These are phyloP conservation scores for Pontederia paniculata DNA, from an alignment of 176 grass and related monocot species.

Conservation along the genomic window DNA sequence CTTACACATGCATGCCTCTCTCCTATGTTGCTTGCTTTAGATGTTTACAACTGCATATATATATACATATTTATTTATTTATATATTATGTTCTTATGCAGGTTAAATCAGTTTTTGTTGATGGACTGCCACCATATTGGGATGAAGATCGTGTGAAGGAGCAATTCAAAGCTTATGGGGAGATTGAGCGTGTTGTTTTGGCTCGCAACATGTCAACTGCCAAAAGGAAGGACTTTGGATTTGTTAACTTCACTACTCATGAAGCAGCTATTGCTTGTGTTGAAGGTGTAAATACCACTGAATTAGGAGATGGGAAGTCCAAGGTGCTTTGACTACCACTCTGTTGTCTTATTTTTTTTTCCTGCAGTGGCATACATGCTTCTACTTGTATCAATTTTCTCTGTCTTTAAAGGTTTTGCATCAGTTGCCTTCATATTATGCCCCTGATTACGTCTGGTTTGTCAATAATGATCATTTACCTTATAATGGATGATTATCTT, in stretches of 20 bases:
- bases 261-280: constrained; percentile 48
- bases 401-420: too few relatives aligned
- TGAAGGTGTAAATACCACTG: constrained; percentile 47
- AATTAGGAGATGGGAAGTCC: constrained; percentile 39
- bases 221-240: constrained; percentile 74
- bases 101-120: constrained; percentile 68
- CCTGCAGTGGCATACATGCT: not conserved
- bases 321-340: constrained; percentile 30
- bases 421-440: not conserved
- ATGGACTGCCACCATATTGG: constrained; percentile 62
- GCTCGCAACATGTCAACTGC: constrained; percentile 71
- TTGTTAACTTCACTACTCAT: constrained; percentile 65
- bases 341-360: not conserved
- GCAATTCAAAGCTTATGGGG: constrained; percentile 43
- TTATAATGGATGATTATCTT: not conserved
- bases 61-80: too few relatives aligned
- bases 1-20: not conserved
- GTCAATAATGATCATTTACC: too few relatives aligned
- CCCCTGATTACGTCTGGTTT: too few relatives aligned
- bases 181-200: constrained; percentile 60
- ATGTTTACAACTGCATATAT: not conserved
- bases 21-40: not conserved
- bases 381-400: too few relatives aligned
- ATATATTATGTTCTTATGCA: constrained; percentile 15
- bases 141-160: constrained; percentile 63